phyloP scores from a whole-genome alignment of 1,284 basidiomycete species.

The Salmacisia buchloeana region DNA sequence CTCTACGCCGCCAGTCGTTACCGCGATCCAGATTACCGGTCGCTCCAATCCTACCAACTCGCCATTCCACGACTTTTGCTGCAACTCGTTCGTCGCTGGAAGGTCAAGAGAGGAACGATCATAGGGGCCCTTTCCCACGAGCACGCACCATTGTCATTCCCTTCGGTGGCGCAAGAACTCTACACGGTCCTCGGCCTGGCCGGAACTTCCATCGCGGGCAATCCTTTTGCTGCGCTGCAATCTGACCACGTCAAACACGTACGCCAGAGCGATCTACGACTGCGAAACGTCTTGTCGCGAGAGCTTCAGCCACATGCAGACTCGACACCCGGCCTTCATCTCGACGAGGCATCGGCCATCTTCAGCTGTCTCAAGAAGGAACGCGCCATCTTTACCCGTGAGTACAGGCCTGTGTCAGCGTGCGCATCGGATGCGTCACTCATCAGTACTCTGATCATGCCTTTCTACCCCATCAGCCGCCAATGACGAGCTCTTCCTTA shows the following conservation, averaged over 20 bases:
- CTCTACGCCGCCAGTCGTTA: constrained; percentile 70
- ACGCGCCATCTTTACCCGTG: constrained; percentile 6
- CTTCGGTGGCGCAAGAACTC: not conserved
- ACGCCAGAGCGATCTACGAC: not conserved
- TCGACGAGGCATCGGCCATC: not conserved
- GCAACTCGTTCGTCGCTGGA: constrained; percentile 19
- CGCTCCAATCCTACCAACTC: constrained; percentile 72
- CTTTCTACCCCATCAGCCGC: constrained; percentile 9
- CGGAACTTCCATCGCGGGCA: not conserved
- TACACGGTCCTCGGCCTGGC: not conserved
- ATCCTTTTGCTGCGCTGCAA: not conserved
- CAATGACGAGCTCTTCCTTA: constrained; percentile 41
- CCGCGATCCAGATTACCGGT: constrained; percentile 68
- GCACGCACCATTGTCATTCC: constrained; percentile 17
- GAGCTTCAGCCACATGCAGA: not conserved
- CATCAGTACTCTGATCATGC: not conserved
- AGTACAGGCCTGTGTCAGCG: not conserved
- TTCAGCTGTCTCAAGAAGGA: constrained; percentile 1
- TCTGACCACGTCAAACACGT: not conserved
- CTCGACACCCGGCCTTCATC: not conserved
- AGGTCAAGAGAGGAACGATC: constrained; percentile 21
- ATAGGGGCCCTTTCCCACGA: constrained; percentile 28
- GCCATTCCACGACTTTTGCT: constrained; percentile 62
- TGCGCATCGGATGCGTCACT: not conserved
- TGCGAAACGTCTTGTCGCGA: constrained; percentile 1